Base-by-base conservation (phyloP, 108 stramenopile species). In the Skeletonema marinoi region DNA sequence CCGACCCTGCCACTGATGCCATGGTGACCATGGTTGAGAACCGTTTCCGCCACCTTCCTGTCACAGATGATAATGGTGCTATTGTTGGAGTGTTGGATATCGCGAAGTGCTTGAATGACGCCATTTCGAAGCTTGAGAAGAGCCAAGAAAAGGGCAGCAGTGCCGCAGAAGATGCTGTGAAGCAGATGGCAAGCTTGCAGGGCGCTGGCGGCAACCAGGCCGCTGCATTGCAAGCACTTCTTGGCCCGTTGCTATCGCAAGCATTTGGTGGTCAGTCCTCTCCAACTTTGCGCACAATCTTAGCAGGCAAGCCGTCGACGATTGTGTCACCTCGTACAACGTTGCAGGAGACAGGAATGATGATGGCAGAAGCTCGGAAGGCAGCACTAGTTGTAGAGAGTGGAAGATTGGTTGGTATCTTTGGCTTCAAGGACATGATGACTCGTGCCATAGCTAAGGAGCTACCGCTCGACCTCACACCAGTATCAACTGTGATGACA, bases 361-460 rank as follows among this genome's bases (percentile, higher is more conserved):
- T 88, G 68, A 98, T 98, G 92, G 92, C 96, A 4, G 88, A 93
- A 35, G 78, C 73, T 36, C 78, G 95, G 19, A 96, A 96, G 82
- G 94, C 95, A n/a, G 89, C 93, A 11, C 73, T 96, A 33, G 89
- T 96, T 3, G 93, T 96, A 16, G 79, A 91, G 14, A 85, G 86
- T 21, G 94, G 89, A 12, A 66, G 78, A 58, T 70, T 97, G 70
- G 89, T 92, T 59, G 97, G 97, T 14, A 97, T 98, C 54, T 91
- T 96, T 67, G 95, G 96, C 3, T 96, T 96, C 73, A 98, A 95
- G 84, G 97, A 98, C 71, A 88, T 98, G 90, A 95, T 98, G 87
- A 93, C 77, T 8, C 80, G 96, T 21, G 97, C 90, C 10, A 86
- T 98, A 51, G 91, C 96, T 0, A 95, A 94, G 77, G 92, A 90